These are phyloP conservation scores for Allodekkera sacchari DNA, from an alignment of 805 yeast genomes.

Conservation along the genomic window DNA sequence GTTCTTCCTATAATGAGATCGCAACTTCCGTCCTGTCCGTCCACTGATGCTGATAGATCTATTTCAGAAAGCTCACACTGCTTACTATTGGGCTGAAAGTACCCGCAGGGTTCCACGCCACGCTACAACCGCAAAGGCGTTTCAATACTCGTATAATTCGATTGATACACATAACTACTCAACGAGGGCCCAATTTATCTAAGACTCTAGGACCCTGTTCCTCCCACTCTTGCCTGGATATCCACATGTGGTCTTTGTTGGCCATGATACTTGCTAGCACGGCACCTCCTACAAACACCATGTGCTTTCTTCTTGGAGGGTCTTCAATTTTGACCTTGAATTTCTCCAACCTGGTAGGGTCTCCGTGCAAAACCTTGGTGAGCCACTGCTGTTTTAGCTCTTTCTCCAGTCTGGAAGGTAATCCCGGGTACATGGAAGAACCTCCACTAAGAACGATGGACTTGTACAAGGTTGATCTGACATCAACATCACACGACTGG, in stretches of 20 bases:
- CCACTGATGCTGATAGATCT: no score
- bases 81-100: no score
- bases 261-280: conserved; percentile 97
- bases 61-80: no score
- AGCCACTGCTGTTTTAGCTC: conserved; percentile 96
- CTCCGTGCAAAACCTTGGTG: conserved; percentile 77
- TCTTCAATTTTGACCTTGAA: conserved; percentile 96
- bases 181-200: conserved; percentile 88
- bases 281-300: conserved; percentile 99
- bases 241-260: conserved; percentile 98
- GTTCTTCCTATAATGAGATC: no score
- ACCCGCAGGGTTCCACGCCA: no score
- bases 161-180: conserved; percentile 13
- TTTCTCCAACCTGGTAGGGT: conserved; percentile 77
- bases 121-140: no score
- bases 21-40: no score
- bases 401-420: conserved; percentile 91
- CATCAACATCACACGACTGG: conserved; percentile 91
- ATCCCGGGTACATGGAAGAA: conserved; percentile 97
- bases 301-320: conserved; percentile 97
- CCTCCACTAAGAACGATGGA: conserved; percentile 97
- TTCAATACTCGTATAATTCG: neutral
- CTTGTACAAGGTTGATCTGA: conserved; percentile 78
- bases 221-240: conserved; percentile 93
- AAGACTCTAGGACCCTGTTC: conserved; percentile 88